Conservation (phyloP, 805 yeast species). For the Saccharomycopsis sp. region DNA sequence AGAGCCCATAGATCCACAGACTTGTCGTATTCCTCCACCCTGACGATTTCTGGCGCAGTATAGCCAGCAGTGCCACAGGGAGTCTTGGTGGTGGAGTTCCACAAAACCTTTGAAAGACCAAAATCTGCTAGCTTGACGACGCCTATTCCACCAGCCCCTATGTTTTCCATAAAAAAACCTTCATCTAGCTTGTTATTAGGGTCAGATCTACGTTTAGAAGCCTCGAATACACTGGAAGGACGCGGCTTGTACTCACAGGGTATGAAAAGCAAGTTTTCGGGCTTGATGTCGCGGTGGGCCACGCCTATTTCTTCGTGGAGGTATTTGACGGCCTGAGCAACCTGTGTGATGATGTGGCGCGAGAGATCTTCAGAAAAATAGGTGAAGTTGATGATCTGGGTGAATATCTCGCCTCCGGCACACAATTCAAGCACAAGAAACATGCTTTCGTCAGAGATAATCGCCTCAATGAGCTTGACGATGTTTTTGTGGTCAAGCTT, state of each 20-base stretch:
- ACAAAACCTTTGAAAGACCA: slow-evolving; percentile 86
- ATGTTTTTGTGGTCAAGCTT: slow-evolving; percentile 58
- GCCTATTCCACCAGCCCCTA: slow-evolving; percentile 94
- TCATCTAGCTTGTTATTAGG: slow-evolving; percentile 70
- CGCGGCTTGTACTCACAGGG: slow-evolving; percentile 49
- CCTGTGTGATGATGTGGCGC: slow-evolving; percentile 56
- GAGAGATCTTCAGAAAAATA: slow-evolving; percentile 60
- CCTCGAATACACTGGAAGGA: slow-evolving; percentile 17
- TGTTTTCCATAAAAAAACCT: slow-evolving; percentile 70
- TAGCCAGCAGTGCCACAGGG: slow-evolving; percentile 99
- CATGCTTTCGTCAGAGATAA: slow-evolving; percentile 54
- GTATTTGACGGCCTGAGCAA: slow-evolving; percentile 58
- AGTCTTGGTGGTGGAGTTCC: slow-evolving; percentile 85
- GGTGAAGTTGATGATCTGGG: slow-evolving; percentile 59
- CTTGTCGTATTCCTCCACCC: slow-evolving; percentile 86
- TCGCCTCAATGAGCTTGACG: slow-evolving; percentile 57
- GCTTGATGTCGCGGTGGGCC: slow-evolving; percentile 79
- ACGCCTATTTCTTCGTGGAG: slow-evolving; percentile 68
- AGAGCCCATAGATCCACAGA: slow-evolving; percentile 99
- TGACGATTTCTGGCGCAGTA: slow-evolving; percentile 96
- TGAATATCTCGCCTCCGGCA: slow-evolving; percentile 72
- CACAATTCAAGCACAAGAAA: slow-evolving; percentile 68
- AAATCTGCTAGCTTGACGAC: slow-evolving; percentile 88
- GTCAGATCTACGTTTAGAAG: slow-evolving; percentile 52
- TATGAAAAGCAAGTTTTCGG: slow-evolving; percentile 65